Evolutionary conservation across 345 rosid species (phyloP), one percentile per base, ranked within the genome.

Genomic region (Psidium guajava): DNA sequence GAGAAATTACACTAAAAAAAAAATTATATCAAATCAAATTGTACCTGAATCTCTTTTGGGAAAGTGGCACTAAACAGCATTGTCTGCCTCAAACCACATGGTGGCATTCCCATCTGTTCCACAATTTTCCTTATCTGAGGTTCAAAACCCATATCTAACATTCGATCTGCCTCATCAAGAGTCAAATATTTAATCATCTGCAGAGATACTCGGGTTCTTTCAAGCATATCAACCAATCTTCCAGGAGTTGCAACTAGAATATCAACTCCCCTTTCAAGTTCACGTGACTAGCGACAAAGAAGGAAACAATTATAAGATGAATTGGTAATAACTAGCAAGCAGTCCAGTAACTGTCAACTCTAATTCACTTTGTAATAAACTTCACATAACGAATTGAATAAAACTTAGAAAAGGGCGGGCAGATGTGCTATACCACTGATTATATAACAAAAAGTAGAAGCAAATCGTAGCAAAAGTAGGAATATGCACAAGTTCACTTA

Each of bases 181-280:
- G 99, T 98, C 89, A 97, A 90, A 85, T 91, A 97, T 86, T 91
- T 94, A 87, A 97, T 90, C 95, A 95, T 90, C 90, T 94, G 98
- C 88, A 97, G 86, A 11, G 99, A 97, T 73, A 97, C 98, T 90
- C 98, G 92, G 85, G 97, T 98, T 86, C 98, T 93, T 93, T 95
- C 99, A 51, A 97, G 90, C 90, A 97, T 88, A 87, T 97, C 99
- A 28, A 95, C 98, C 91, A 97, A 90, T 87, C 99, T 90, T 88
- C 99, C 99, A n/a, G 99, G 99, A 87, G 99, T 97, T 82, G 99
- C 99, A 86, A 97, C 99, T 77, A 97, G 94, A 91, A 97, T 97
- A 91, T 97, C 99, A 81, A 94, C 99, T 61, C 99, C 99, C 81
- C 96, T 93, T 87, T 97, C 99, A 84, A 97, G 94, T 88, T 95